phyloP scores from a whole-genome alignment of 768 basidiomycete genomes.

The Cubamyces lactineus region DNA sequence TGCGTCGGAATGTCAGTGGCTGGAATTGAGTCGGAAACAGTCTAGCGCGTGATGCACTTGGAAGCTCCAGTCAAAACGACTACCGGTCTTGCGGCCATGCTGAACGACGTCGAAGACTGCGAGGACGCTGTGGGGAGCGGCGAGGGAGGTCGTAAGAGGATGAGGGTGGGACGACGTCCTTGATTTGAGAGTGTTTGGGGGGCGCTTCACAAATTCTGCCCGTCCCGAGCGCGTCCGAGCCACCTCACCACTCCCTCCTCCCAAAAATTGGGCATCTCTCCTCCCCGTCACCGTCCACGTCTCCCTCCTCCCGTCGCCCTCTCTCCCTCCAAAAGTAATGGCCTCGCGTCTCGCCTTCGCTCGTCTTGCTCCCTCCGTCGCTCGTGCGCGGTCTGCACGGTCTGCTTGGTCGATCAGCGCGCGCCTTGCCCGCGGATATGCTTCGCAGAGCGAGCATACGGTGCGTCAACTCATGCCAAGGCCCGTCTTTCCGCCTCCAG shows the following conservation, averaged over 20 bases:
- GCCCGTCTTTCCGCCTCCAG: constrained; percentile 1
- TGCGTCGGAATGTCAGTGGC: constrained; percentile 28
- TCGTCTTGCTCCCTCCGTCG: constrained; percentile 58
- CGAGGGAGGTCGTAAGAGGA: constrained; percentile 7
- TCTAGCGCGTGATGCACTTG: constrained; percentile 46
- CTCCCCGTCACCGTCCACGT: constrained; percentile 27
- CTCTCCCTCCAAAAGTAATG: constrained; percentile 47
- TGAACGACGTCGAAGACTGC: not conserved
- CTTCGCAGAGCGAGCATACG: constrained; percentile 56
- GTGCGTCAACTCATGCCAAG: constrained; percentile 39
- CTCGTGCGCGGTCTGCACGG: constrained; percentile 49
- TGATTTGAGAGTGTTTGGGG: constrained; percentile 20
- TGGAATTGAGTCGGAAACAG: constrained; percentile 4
- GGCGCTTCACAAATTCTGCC: constrained; percentile 18
- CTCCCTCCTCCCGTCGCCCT: constrained; percentile 35
- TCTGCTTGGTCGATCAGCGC: constrained; percentile 45
- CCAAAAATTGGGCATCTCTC: constrained; percentile 27
- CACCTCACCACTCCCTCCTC: constrained; percentile 24
- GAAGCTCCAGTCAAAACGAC: constrained; percentile 88
- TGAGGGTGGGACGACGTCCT: constrained; percentile 12
- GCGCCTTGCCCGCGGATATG: constrained; percentile 62
- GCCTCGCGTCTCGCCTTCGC: constrained; percentile 64
- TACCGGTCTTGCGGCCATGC: constrained; percentile 50
- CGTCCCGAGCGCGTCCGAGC: constrained; percentile 30
- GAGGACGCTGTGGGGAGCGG: constrained; percentile 9